Evolutionary conservation across 768 basidiomycete species (phyloP).

Genomic region (Lactarius trivialis): DNA sequence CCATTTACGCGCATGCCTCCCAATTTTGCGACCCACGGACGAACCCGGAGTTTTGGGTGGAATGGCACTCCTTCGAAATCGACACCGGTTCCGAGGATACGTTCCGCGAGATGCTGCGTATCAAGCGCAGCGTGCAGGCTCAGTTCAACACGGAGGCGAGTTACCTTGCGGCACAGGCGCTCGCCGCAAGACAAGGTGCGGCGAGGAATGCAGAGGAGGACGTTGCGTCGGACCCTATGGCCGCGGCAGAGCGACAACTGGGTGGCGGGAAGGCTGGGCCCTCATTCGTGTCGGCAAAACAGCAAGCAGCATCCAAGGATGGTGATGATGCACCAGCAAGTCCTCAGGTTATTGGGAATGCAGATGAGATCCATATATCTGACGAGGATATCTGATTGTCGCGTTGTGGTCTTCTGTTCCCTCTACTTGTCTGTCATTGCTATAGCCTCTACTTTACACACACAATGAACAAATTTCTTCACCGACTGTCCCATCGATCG

Average conservation of each 20-base stretch:
- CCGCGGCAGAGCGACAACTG: conserved; percentile 67
- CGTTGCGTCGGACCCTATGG: conserved; percentile 69
- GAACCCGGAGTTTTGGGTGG: conserved; percentile 88
- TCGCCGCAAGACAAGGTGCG: conserved; percentile 58
- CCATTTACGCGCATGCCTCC: conserved; percentile 94
- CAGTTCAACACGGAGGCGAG: conserved; percentile 97
- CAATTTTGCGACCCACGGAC: conserved; percentile 98
- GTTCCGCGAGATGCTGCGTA: conserved; percentile 90
- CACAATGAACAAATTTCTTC: conserved; percentile 3
- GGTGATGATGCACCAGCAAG: conserved; percentile 17
- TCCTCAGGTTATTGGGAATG: conserved; percentile 39
- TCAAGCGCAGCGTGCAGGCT: conserved; percentile 97
- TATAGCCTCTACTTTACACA: background rate
- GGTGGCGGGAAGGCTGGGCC: conserved; percentile 46
- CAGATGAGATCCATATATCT: conserved; percentile 83
- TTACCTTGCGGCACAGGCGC: conserved; percentile 86
- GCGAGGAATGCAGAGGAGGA: conserved; percentile 41
- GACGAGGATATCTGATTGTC: conserved; percentile 50
- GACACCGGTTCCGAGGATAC: conserved; percentile 99
- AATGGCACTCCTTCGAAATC: conserved; percentile 98
- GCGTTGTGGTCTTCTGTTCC: conserved; percentile 15
- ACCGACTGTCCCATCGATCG: conserved; percentile 53
- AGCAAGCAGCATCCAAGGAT: conserved; percentile 36
- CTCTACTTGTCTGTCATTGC: conserved; percentile 3
- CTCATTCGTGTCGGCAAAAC: conserved; percentile 72